Base-by-base conservation (phyloP, 306 rosid genomes). In the Glycine tomentella region DNA sequence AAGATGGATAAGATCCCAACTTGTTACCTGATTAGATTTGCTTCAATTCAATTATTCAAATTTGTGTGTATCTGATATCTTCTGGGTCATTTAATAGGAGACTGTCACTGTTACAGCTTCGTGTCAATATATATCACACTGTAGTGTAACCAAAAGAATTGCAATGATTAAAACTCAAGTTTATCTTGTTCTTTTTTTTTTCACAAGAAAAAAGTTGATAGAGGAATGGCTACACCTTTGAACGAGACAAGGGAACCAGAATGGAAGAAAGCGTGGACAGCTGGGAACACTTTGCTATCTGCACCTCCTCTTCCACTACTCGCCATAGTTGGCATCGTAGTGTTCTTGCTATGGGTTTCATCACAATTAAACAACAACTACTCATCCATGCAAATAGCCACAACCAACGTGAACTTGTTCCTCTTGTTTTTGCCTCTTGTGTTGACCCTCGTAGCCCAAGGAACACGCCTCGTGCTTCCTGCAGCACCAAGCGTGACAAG, bases 241-340 rank as follows among this genome's bases (percentile, higher is more conserved):
- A 85, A 84, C 9, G 90, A 90, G 50, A 85, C 74, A 59, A 92
- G 79, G 10, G 87, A 89, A 31, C 57, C 85, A 61, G 74, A 83
- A 71, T 55, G 79, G 87, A 86, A 82, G 62, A 83, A 59, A 64
- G 87, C 87, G 15, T 84, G 90, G 91, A 76, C 82, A 46, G 95
- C 80, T 40, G 95, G 82, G 50, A 87, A 77, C 74, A 78, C 88
- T 1, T 10, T 88, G 25, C 33, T 85, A 50, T 69, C 92, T 16
- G 74, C 76, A 31, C 92, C 90, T 15, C 93, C 92, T 62, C 33
- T 67, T 33, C 90, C 88, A 9, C 71, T 92, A 3, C 1, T 90
- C 2, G 87, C 90, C 14, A n/a, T 92, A 14, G 80, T 88, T n/a
- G 85, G 86, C 53, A 89, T 92, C 1, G 87, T 83, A 13, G 56